These are phyloP conservation scores for Graphium sp. DNA, from an alignment of 2,329 filamentous ascomycete genomes.

Conservation along the genomic window DNA sequence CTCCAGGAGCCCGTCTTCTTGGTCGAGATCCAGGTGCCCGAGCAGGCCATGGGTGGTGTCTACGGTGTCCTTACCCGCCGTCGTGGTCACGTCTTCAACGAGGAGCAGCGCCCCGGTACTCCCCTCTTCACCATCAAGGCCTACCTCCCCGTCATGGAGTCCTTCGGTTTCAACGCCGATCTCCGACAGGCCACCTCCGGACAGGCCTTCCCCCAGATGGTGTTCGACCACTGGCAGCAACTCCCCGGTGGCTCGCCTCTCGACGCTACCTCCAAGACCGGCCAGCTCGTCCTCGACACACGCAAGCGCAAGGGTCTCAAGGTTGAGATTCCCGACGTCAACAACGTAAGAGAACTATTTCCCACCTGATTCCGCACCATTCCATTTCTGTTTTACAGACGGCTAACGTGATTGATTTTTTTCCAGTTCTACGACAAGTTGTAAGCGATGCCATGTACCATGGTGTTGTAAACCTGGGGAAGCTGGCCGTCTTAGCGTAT, in stretches of 20 bases:
- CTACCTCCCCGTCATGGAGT: slow-evolving; percentile 91
- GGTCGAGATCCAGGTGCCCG: slow-evolving; percentile 97
- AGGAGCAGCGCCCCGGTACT: slow-evolving; percentile 96
- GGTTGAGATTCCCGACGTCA: slow-evolving; percentile 78
- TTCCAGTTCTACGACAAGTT: slow-evolving; percentile 95
- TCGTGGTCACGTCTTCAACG: slow-evolving; percentile 97
- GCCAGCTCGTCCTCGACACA: slow-evolving; percentile 71
- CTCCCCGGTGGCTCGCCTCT: slow-evolving; percentile 87
- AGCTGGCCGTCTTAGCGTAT: too few relatives aligned
- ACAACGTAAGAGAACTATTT: slow-evolving; percentile 59
- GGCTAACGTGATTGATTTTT: slow-evolving; percentile 10
- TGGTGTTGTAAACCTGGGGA: too few relatives aligned
- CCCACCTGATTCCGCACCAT: slow-evolving; percentile 12
- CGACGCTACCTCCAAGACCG: slow-evolving; percentile 67
- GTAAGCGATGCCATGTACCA: slow-evolving; percentile 37
- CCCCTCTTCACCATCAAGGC: slow-evolving; percentile 98
- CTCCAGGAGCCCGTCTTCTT: slow-evolving; percentile 97
- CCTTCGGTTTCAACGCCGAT: slow-evolving; percentile 97
- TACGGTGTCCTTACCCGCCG: slow-evolving; percentile 96
- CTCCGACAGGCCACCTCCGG: slow-evolving; percentile 85
- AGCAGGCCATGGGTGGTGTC: slow-evolving; percentile 98
- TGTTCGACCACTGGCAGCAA: slow-evolving; percentile 98
- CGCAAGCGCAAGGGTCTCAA: slow-evolving; percentile 99
- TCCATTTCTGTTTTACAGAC: slow-evolving; percentile 5
- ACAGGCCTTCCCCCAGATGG: slow-evolving; percentile 96